Base-by-base conservation (phyloP, 1,139 yeast species). In the Schizosaccharomyces versatilis region DNA sequence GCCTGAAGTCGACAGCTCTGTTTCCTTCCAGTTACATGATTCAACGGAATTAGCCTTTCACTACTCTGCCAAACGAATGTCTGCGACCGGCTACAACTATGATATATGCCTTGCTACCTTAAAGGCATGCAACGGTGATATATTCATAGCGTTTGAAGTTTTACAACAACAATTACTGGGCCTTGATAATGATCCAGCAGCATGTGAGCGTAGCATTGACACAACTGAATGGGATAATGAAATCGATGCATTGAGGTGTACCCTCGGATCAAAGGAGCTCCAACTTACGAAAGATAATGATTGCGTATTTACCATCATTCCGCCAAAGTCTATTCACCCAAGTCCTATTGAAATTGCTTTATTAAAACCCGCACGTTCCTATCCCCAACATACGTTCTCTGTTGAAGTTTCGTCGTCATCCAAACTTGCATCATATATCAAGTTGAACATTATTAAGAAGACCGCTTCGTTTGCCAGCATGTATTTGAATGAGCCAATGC, bases 51-150 rank as follows among this genome's bases (percentile, higher is more conserved):
- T 73, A 47, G 65, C 69, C 49, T 63, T 67, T 41, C 78, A 79
- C 61, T 71, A 74, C 57, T 68, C 73, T 41, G 69, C 82, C 15
- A 73, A 78, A 44, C 71, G 81, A 56, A 67, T 88, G 15, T 65
- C 72, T 19, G 77, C 76, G 54, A 77, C 81, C 41, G 96, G 96
- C 1, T 78, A 74, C 60, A 81, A 88, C 39, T 72, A 74, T 54
- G 82, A 77, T 59, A 80, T 82, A 40, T 77, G 81, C 0, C 65
- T 78, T 32, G 69, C 71, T 1, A 73, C 76, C 0, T 64, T 82
- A 51, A 67, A 70, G 15, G 64, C 65, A 6, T 19, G 75, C 79
- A 1, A 63, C 67, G 2, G 59, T 69, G 10, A 58, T 47, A 47
- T 54, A 38, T 15, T 14, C 19, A 9, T 17, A 19, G 38, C 36